Evolutionary conservation across 2,329 filamentous ascomycete genomes (phyloP), one percentile per base, ranked within the genome.

Genomic region (Hypoxylon sp.): DNA sequence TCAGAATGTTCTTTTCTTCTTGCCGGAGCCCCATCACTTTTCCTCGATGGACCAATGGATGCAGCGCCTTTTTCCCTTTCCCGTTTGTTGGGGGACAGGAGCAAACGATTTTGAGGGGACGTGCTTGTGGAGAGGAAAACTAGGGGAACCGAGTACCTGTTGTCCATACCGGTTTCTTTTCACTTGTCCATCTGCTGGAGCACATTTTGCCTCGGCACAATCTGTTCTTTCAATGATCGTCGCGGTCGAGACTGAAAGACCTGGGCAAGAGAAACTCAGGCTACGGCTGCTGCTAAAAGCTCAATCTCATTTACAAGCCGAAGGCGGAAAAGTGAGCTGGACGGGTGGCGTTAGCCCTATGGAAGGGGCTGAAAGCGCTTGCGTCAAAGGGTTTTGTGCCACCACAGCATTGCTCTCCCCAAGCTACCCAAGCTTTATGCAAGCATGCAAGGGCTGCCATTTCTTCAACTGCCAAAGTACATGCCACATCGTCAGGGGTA

Each of bases 371-470:
- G 59, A 62, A 48, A 48, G 34, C 4, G 52, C 56, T 67, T 61
- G 64, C 53, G 52, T 56, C 47, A 50, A 44, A 54, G 22, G 24
- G 24, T 28, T 44, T 17, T 19, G 53, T 64, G 43, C 39, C 48
- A 53, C 52, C 48, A 53, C 46, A 48, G 46, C 4, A 44, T 47
- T 26, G 24, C 24, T 26, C 24, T 15, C n/a, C 11, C 30, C 30
- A 32, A 32, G 2, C 32, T 6, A 48, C 10, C 55, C 39, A 39
- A 28, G 26, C 49, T 43, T 43, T 19, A 26, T 22, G 28, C n/a
- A n/a, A n/a, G n/a, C 32, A 64, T 64, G 60, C 57, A 67, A 66
- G 64, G 64, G 64, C 56, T 34, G 56, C 32, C 30, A 20, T 56
- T 19, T 22, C 24, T 44, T 19, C 37, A 11, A 28, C 39, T 7